Evolutionary conservation across 2,329 filamentous ascomycete species (phyloP).

Genomic region (Stachybotrys chartarum): DNA sequence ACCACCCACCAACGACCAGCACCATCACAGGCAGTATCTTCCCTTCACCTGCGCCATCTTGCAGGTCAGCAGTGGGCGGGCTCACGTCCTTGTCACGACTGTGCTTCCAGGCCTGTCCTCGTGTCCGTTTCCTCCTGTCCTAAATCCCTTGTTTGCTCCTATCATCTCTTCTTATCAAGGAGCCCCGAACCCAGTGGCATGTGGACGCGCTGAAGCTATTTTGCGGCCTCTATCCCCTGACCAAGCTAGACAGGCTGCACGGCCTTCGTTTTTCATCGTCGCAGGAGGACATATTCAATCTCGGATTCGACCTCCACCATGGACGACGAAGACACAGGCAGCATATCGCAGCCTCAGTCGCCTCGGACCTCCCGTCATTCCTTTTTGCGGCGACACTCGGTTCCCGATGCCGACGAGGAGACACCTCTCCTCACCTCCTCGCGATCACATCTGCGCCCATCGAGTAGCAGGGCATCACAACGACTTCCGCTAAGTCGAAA

Average conservation of each 20-base stretch:
- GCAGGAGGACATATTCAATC: background rate
- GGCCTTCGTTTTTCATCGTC: background rate
- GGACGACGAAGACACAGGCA: slow-evolving; percentile 16
- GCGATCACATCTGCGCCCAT: slow-evolving; percentile 34
- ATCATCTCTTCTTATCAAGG: background rate
- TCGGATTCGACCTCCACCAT: slow-evolving; percentile 12
- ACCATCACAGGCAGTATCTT: background rate
- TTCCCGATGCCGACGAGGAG: slow-evolving; percentile 31
- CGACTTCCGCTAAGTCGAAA: slow-evolving; percentile 25
- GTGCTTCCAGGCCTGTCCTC: background rate
- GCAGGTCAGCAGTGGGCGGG: background rate
- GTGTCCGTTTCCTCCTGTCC: background rate
- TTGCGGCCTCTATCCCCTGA: no score
- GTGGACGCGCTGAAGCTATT: no score
- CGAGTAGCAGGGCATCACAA: slow-evolving; percentile 14
- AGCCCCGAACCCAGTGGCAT: no score
- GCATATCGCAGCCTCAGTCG: slow-evolving; percentile 22
- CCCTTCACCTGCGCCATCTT: background rate
- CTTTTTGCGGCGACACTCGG: slow-evolving; percentile 16
- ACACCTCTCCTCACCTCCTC: slow-evolving; percentile 34
- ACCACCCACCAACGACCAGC: background rate
- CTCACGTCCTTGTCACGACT: background rate
- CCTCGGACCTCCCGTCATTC: slow-evolving; percentile 22
- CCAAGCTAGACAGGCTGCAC: no score
- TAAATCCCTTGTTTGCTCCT: background rate